Percentiles rank a stretch among this genome's conserved stretches.
Evolutionary conservation across 1,284 basidiomycete genomes (phyloP).

Genomic region (Sporisorium scitamineum): DNA sequence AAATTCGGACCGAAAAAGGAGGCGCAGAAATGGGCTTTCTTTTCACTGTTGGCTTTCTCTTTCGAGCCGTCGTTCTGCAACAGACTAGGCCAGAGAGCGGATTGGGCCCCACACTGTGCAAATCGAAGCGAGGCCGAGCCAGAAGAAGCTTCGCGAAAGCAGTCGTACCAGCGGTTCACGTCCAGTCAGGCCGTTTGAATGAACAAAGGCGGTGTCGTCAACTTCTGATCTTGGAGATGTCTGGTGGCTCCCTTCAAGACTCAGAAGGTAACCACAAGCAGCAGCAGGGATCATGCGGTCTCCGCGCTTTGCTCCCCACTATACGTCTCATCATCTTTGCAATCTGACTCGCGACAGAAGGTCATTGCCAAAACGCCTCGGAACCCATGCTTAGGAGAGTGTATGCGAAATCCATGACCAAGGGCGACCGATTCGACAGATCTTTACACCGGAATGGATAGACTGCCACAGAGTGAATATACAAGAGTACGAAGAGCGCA

Average conservation of each 20-base stretch:
- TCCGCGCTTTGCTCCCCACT: not conserved
- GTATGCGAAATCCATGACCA: not conserved
- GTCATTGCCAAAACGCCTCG: not conserved
- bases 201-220: not conserved
- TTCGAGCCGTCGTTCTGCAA: too few species aligned
- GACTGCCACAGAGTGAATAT: not conserved
- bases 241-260: not conserved
- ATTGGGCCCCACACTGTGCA: not conserved
- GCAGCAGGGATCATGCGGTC: too few species aligned
- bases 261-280: not conserved
- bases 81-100: too few species aligned
- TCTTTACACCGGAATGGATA: not conserved
- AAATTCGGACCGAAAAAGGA: not conserved
- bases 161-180: too few species aligned
- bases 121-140: not conserved
- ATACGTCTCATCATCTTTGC: not conserved
- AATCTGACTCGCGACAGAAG: not conserved
- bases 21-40: not conserved
- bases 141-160: not conserved
- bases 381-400: not conserved
- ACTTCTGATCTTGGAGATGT: not conserved
- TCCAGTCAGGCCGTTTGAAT: not conserved
- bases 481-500: not conserved
- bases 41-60: too few species aligned
- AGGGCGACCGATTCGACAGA: not conserved